These are phyloP conservation scores for Sarcodon aspratus DNA, from an alignment of 768 basidiomycete species.

Conservation along the genomic window DNA sequence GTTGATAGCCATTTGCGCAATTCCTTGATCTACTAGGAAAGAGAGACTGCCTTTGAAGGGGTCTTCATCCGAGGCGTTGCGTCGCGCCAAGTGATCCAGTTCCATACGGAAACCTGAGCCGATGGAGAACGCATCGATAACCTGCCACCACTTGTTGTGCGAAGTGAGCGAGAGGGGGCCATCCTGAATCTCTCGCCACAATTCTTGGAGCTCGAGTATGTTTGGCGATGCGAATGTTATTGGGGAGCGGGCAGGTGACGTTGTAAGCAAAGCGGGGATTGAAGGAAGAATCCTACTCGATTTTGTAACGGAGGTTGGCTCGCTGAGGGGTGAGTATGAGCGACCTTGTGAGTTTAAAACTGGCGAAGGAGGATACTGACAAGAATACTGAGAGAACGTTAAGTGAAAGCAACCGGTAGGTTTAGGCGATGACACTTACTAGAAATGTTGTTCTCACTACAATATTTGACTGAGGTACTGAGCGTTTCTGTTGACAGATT, in stretches of 20 bases:
- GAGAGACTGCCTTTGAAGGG: conserved; percentile 32
- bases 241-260: conserved; percentile 23
- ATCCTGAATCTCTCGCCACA: conserved; percentile 39
- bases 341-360: conserved; percentile 1
- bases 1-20: conserved; percentile 71
- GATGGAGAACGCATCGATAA: conserved; percentile 54
- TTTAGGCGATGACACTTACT: conserved; percentile 29
- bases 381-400: conserved; percentile 49
- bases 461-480: conserved; percentile 36
- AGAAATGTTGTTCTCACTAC: conserved; percentile 32
- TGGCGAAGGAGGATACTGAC: conserved; percentile 29
- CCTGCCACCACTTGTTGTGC: conserved; percentile 51
- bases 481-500: conserved; percentile 55
- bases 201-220: conserved; percentile 55
- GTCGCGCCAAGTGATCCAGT: conserved; percentile 47
- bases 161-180: conserved; percentile 38
- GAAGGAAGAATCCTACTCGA: conserved; percentile 60
- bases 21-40: conserved; percentile 58
- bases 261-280: conserved; percentile 27
- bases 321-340: conserved; percentile 32
- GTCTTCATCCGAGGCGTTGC: conserved; percentile 20
- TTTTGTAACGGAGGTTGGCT: conserved; percentile 89
- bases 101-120: conserved; percentile 55
- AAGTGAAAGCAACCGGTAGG: background rate
- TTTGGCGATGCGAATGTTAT: conserved; percentile 81